Percentiles rank a stretch among this genome's conserved stretches.
These are phyloP conservation scores for Omphalea diandra DNA, from an alignment of 441 rosid genomes.

Conservation along the genomic window DNA sequence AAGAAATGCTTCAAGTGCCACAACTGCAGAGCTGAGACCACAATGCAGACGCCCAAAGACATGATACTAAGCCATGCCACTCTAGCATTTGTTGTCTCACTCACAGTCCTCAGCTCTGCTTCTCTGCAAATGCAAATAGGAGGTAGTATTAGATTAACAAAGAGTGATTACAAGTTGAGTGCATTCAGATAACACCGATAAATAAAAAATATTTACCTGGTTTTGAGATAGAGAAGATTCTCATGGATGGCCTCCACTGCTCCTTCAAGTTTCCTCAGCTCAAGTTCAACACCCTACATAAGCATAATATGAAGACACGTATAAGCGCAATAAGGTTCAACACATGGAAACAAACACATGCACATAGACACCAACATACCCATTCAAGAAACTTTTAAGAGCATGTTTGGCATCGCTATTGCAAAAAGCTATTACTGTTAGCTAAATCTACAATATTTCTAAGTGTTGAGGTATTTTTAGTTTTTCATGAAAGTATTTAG, in stretches of 20 bases:
- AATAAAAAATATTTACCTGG: slow-evolving; percentile 40
- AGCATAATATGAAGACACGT: slow-evolving; percentile 7
- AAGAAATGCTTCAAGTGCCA: slow-evolving; percentile 79
- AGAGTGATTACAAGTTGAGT: background rate
- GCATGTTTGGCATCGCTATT: too few relatives aligned
- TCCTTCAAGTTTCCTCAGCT: slow-evolving; percentile 83
- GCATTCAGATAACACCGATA: background rate
- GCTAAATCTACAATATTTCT: too few relatives aligned
- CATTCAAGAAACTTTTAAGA: background rate
- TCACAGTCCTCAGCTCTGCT: slow-evolving; percentile 68
- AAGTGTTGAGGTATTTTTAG: too few relatives aligned
- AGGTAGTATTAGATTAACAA: background rate
- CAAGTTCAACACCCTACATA: slow-evolving; percentile 78
- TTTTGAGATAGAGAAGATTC: slow-evolving; percentile 54
- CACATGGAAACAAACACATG: background rate
- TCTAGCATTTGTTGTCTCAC: slow-evolving; percentile 61
- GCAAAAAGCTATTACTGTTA: too few relatives aligned
- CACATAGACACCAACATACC: background rate
- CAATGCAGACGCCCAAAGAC: slow-evolving; percentile 71
- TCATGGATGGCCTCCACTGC: slow-evolving; percentile 79
- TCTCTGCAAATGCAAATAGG: slow-evolving; percentile 46
- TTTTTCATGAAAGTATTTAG: too few relatives aligned
- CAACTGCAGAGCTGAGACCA: slow-evolving; percentile 61
- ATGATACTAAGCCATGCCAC: slow-evolving; percentile 72
- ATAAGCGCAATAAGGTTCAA: background rate